Percentiles rank a stretch among this genome's conserved stretches.
phyloP scores from a whole-genome alignment of 1,284 basidiomycete genomes.

The Leucoagaricus sp. region DNA sequence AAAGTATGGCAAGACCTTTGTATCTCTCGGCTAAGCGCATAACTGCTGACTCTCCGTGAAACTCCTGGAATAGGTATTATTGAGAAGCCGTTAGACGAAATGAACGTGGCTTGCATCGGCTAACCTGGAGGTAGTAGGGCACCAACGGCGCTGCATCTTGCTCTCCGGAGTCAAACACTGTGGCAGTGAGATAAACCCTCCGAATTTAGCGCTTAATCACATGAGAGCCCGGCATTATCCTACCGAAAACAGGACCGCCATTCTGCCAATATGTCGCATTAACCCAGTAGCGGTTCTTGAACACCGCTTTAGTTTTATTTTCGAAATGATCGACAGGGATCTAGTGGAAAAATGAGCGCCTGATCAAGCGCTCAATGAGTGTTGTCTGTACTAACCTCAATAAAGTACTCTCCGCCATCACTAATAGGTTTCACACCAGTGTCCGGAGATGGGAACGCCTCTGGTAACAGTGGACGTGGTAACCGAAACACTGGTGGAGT shows the following conservation, averaged over 20 bases:
- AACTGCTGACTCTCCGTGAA: constrained; percentile 48
- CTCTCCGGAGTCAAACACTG: constrained; percentile 54
- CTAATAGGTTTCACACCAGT: background rate
- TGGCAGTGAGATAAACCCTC: background rate
- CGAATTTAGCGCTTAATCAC: no score
- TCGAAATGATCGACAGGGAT: constrained; percentile 12
- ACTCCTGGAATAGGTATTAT: constrained; percentile 35
- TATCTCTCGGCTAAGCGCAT: constrained; percentile 51
- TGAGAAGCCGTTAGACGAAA: no score
- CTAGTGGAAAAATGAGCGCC: background rate
- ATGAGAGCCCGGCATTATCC: no score
- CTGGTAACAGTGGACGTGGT: background rate
- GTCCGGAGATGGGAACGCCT: background rate
- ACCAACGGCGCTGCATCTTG: constrained; percentile 49
- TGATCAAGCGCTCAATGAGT: no score
- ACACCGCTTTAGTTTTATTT: constrained; percentile 28
- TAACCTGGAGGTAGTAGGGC: constrained; percentile 42
- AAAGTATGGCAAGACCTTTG: constrained; percentile 49
- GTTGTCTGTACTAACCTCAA: background rate
- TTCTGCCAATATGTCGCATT: constrained; percentile 53
- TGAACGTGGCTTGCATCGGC: no score
- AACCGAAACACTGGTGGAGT: background rate
- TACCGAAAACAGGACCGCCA: constrained; percentile 51
- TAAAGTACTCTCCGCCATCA: constrained; percentile 10
- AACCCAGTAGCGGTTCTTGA: constrained; percentile 54